Evolutionary conservation across 495 filamentous ascomycete genomes (phyloP), one percentile per base, ranked within the genome.

Genomic region (Echria macrotheca): DNA sequence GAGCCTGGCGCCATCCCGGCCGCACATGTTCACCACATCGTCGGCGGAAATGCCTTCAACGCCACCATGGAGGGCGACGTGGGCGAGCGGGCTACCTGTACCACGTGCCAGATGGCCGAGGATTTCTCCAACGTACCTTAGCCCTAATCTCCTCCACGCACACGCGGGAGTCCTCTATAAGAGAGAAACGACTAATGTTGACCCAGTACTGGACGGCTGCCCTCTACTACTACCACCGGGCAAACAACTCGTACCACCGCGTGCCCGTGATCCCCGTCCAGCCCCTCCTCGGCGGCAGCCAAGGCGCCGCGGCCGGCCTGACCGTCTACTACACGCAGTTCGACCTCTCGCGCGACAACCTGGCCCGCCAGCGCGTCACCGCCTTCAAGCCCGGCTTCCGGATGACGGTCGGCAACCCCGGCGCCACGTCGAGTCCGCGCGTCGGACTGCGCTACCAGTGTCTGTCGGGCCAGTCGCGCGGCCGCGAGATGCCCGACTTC

Each of bases 1-100:
- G 55, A 70, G 59, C 66, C 67, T 3, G 67, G 63, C 26, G 36
- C 47, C 7, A 54, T 49, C 36, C 68, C 70, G 5, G 64, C 71
- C 1, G 55, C 70, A 1, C 72, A 75, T 42, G 60, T 75, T 28
- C 72, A 75, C 47, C 69, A 71, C 36, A 69, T 75, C n/a, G 69
- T 72, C 0, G 72, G 72, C 24, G 72, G 72, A 35, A 72, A 75
- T 61, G 68, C 65, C 35, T 75, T 75, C 62, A 70, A 71, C 43
- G 67, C 68, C 19, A 65, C 69, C 18, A 74, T 74, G 72, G 60
- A 69, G 11, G 69, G 68, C 10, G 72, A 75, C 28, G 63, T 73
- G n/a, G 66, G 67, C 3, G 63, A 61, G 55, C 43, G 63, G 41
- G 69, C 59, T 8, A 68, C 52, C 24, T 59, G 57, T 38, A 59